Base-by-base conservation (phyloP, 2,329 filamentous ascomycete species). In the Penicillium corylophilum region DNA sequence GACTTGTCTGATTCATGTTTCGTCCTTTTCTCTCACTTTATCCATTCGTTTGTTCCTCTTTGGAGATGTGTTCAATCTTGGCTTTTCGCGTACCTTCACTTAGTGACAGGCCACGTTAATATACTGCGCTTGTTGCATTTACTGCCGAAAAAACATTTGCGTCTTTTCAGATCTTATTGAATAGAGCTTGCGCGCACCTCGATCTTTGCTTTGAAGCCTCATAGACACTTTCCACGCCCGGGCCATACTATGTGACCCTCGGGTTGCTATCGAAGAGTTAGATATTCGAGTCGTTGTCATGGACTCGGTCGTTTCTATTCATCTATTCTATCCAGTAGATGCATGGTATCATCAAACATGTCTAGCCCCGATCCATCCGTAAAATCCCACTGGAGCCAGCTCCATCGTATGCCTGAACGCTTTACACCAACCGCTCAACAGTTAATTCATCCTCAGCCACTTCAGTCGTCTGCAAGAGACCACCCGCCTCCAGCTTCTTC, bases 401-500 rank as follows among this genome's bases (percentile, higher is more conserved):
- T 28, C 40, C 38, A 5, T 31, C n/a, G 9, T 18, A 5, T 15
- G 28, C 18, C 26, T 10, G 26, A 12, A 4, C 2, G 6, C 15
- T 55, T 50, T 63, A 73, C 47, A 70, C 58, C 55, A 73, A 51
- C 41, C 68, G 63, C 50, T 73, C 68, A 41, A 74, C 70, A 26
- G 56, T 61, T 56, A 73, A 56, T 26, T 69, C 61, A 5, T 54
- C 58, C 29, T 51, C 55, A 5, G 54, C 54, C 6, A 43, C 43
- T 13, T 57, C 64, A 4, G 22, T 51, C 16, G 57, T 56, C 39
- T 69, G 66, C 3, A 78, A 59, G 42, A 75, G 58, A 2, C 65
- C 67, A 3, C 71, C 73, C 1, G 62, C 63, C 53, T 78, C 71
- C 33, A 79, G 61, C 60, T 72, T 76, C 65, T 75, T 75, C 61